phyloP scores from a whole-genome alignment of 495 filamentous ascomycete genomes.

The Podospora appendiculata region DNA sequence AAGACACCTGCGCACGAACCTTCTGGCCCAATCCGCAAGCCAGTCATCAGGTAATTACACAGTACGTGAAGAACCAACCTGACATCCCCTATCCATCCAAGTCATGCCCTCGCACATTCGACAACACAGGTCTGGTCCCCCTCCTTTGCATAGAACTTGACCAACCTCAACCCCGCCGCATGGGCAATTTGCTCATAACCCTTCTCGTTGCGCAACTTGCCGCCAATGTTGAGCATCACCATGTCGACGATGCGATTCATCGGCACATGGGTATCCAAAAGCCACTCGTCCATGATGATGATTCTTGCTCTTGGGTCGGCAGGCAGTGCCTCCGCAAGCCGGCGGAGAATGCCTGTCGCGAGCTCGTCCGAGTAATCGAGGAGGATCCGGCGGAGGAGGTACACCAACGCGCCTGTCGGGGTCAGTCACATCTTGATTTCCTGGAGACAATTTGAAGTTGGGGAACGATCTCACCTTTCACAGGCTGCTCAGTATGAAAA shows the following conservation, averaged over 20 bases:
- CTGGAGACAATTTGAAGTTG: too few relatives aligned
- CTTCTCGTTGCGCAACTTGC: constrained; percentile 21
- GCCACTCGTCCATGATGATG: constrained; percentile 21
- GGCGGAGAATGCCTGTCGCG: constrained; percentile 28
- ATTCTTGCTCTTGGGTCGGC: constrained; percentile 13
- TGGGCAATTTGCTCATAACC: constrained; percentile 8
- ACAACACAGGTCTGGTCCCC: constrained; percentile 13
- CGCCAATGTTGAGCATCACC: constrained; percentile 24
- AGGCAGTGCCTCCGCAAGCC: constrained; percentile 31
- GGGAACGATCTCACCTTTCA: constrained; percentile 19
- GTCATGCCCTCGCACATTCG: constrained; percentile 14
- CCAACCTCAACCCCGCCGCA: constrained; percentile 15
- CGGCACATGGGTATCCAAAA: constrained; percentile 12
- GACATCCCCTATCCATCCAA: too few relatives aligned
- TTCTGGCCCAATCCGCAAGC: background rate
- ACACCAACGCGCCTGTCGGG: constrained; percentile 36
- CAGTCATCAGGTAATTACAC: background rate
- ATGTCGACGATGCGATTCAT: constrained; percentile 21
- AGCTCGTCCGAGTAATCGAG: constrained; percentile 43
- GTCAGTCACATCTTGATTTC: background rate
- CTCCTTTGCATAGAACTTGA: constrained; percentile 10
- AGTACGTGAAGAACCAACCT: too few relatives aligned
- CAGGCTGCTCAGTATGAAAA: constrained; percentile 34
- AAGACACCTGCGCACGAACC: background rate
- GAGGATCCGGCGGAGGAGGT: constrained; percentile 42